Percentiles rank a stretch among this genome's conserved stretches.
Conservation (phyloP, 805 yeast species). For the Pichia nanzhaoensis region DNA sequence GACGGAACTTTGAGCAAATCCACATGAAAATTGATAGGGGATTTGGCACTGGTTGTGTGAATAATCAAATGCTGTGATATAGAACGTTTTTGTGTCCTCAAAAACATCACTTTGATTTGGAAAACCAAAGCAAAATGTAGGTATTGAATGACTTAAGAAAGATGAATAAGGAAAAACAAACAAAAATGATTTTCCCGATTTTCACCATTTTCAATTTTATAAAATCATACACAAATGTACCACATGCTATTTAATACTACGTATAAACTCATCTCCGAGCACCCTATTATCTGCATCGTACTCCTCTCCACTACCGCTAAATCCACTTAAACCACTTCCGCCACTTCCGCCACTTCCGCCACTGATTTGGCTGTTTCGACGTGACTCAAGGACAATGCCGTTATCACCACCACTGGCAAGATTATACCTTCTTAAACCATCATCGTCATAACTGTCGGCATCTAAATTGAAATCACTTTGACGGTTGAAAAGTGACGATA, state of each 20-base stretch:
- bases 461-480: neutral
- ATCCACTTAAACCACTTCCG: slow-evolving; percentile 1
- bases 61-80: slow-evolving; percentile 28
- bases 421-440: slow-evolving; percentile 23
- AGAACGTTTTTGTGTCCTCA: slow-evolving; percentile 6
- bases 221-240: no score
- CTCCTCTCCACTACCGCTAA: slow-evolving; percentile 2
- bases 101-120: no score
- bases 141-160: no score
- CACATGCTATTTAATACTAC: slow-evolving; percentile 12
- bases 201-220: no score
- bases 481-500: neutral
- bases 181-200: no score
- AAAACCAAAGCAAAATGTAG: no score
- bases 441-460: slow-evolving; percentile 4
- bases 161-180: no score
- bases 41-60: slow-evolving; percentile 16
- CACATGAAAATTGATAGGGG: slow-evolving; percentile 37
- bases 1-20: slow-evolving; percentile 60
- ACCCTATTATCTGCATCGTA: slow-evolving; percentile 27
- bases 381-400: slow-evolving; percentile 8
- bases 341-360: slow-evolving; percentile 2
- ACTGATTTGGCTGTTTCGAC: slow-evolving; percentile 5
- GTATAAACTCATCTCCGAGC: slow-evolving; percentile 25
- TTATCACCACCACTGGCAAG: slow-evolving; percentile 8